Evolutionary conservation across 768 basidiomycete genomes (phyloP).

Genomic region (Panellus pusillus): DNA sequence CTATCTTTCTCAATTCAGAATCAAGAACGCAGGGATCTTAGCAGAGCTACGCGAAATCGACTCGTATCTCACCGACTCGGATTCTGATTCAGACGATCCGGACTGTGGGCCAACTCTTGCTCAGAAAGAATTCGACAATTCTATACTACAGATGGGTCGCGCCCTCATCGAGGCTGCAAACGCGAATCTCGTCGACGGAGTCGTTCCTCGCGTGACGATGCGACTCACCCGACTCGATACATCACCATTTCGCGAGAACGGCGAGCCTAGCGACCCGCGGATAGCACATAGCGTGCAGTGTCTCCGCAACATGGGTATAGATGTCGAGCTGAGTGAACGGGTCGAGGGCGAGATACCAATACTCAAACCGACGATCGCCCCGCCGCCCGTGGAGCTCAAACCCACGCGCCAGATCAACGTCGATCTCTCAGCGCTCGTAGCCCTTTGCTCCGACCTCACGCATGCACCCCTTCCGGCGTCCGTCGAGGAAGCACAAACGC

Average conservation of each 20-base stretch:
- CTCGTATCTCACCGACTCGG: constrained; percentile 70
- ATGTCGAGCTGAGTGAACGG: constrained; percentile 66
- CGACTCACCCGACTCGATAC: constrained; percentile 72
- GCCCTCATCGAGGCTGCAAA: constrained; percentile 63
- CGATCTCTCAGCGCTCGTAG: constrained; percentile 83
- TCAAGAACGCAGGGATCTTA: constrained; percentile 73
- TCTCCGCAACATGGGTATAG: constrained; percentile 63
- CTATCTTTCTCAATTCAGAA: constrained; percentile 39
- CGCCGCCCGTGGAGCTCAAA: constrained; percentile 26
- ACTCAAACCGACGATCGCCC: background rate
- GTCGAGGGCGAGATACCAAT: constrained; percentile 28
- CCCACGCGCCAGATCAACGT: constrained; percentile 71
- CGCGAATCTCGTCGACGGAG: constrained; percentile 51
- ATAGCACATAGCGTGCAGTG: constrained; percentile 58
- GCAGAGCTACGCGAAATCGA: constrained; percentile 86
- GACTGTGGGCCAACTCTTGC: constrained; percentile 40
- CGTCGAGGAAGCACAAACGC: constrained; percentile 55
- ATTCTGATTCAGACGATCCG: constrained; percentile 45
- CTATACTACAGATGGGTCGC: constrained; percentile 68
- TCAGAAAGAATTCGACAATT: constrained; percentile 66
- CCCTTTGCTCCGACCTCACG: constrained; percentile 79
- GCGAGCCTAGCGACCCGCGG: constrained; percentile 46
- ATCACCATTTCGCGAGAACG: constrained; percentile 25
- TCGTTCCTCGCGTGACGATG: constrained; percentile 52
- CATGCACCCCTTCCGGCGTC: constrained; percentile 65